A percentile compares a stretch with the other conserved stretches of the same genome.
These are phyloP conservation scores for Aspergillus sp. DNA, from an alignment of 2,329 filamentous ascomycete species.

Conservation along the genomic window DNA sequence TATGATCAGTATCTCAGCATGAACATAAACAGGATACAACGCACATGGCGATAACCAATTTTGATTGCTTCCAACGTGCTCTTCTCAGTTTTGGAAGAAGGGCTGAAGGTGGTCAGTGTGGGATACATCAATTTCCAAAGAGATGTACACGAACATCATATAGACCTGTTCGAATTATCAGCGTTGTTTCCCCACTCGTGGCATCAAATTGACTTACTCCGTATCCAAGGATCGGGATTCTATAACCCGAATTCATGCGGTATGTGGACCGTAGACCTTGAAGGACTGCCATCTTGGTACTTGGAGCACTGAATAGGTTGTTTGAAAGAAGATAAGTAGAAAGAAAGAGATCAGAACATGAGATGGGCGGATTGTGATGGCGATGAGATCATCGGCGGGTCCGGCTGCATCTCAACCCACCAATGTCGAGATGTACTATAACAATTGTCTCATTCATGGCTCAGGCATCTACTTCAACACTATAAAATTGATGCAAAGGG, in stretches of 20 bases:
- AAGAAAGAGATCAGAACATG: neutral
- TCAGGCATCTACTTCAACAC: too few relatives aligned
- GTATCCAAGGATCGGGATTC: constrained; percentile 61
- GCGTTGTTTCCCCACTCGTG: neutral
- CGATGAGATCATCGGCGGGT: constrained; percentile 2
- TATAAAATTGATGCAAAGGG: too few relatives aligned
- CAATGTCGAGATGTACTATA: neutral
- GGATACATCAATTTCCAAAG: neutral
- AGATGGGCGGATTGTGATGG: neutral
- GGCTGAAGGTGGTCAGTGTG: constrained; percentile 13
- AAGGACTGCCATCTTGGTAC: constrained; percentile 13
- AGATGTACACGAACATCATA: constrained; percentile 26
- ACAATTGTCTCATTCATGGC: neutral
- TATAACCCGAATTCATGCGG: constrained; percentile 58
- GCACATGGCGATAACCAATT: constrained; percentile 34
- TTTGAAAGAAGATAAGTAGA: neutral
- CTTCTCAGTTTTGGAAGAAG: constrained; percentile 27
- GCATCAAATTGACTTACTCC: constrained; percentile 45
- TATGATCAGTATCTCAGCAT: neutral
- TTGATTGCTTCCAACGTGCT: constrained; percentile 28
- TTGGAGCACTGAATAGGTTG: neutral
- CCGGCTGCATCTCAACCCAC: neutral
- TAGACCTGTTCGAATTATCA: constrained; percentile 25
- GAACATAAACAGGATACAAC: neutral
- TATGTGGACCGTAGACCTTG: constrained; percentile 39